Conservation (phyloP, 495 filamentous ascomycete species). For the Alectoria sarmentosa region DNA sequence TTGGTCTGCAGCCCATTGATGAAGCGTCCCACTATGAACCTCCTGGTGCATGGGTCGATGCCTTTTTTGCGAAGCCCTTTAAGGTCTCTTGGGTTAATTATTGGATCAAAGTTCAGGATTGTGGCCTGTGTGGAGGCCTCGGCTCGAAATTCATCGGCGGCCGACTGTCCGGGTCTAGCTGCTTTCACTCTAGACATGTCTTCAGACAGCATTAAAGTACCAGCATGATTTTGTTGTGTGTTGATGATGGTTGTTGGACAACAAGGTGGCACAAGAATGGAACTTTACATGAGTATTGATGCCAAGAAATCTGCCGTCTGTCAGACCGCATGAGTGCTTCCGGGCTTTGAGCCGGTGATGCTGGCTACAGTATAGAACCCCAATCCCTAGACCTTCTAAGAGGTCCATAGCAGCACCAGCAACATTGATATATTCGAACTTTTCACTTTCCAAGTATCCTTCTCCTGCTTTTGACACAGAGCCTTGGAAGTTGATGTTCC, state of each 20-base stretch:
- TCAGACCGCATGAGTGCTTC: neutral
- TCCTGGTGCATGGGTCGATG: neutral
- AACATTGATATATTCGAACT: neutral
- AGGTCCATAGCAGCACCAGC: neutral
- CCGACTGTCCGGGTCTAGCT: neutral
- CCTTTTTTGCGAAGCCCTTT: neutral
- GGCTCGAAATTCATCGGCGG: neutral
- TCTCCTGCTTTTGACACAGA: neutral
- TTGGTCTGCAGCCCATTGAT: neutral
- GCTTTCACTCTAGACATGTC: neutral
- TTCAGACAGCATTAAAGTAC: neutral
- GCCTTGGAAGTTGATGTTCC: neutral
- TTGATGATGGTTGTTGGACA: neutral
- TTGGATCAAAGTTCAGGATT: neutral
- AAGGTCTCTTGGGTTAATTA: neutral
- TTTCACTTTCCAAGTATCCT: too few relatives aligned
- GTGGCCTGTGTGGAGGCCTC: neutral
- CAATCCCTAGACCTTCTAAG: neutral
- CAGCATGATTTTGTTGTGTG: neutral
- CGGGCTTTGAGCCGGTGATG: neutral
- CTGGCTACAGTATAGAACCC: neutral
- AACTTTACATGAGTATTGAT: neutral
- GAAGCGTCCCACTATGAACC: neutral
- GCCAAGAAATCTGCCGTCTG: neutral
- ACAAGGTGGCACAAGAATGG: neutral